phyloP scores from a whole-genome alignment of 805 yeast species.

The Candida golubevii region DNA sequence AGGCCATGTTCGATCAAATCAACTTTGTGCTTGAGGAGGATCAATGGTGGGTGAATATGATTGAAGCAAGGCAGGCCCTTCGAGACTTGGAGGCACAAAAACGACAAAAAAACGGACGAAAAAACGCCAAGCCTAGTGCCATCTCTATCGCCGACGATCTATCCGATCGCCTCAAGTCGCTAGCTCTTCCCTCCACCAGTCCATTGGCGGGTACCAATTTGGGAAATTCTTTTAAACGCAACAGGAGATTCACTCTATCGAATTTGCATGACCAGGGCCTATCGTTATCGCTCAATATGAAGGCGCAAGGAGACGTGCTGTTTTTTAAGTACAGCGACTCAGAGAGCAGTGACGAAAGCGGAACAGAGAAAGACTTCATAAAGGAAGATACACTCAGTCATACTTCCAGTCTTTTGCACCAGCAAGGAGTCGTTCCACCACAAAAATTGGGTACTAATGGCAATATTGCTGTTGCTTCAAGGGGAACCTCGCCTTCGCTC shows the following conservation, averaged over 20 bases:
- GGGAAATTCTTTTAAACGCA: constrained; percentile 20
- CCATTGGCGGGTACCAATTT: constrained; percentile 9
- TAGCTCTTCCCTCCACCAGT: constrained; percentile 16
- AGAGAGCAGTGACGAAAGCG: constrained; percentile 23
- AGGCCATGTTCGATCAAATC: constrained; percentile 38
- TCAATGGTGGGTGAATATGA: constrained; percentile 81
- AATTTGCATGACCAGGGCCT: constrained; percentile 69
- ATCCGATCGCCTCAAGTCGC: constrained; percentile 18
- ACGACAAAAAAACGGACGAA: constrained; percentile 8
- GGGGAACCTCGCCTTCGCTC: background rate
- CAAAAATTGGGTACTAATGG: background rate
- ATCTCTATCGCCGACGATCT: constrained; percentile 10
- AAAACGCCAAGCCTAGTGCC: constrained; percentile 3
- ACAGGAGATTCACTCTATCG: constrained; percentile 50
- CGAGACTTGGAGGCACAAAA: constrained; percentile 32
- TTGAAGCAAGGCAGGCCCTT: constrained; percentile 48
- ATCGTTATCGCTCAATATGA: constrained; percentile 68
- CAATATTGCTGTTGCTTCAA: background rate
- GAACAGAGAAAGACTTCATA: constrained; percentile 19
- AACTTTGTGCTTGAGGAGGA: constrained; percentile 52
- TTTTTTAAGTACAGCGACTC: constrained; percentile 25
- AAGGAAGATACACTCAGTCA: constrained; percentile 4
- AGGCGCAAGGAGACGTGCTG: constrained; percentile 41
- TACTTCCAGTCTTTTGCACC: constrained; percentile 4
- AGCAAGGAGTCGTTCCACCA: constrained; percentile 3